Conservation (phyloP, 306 rosid species). For the Styphnolobium japonicum region DNA sequence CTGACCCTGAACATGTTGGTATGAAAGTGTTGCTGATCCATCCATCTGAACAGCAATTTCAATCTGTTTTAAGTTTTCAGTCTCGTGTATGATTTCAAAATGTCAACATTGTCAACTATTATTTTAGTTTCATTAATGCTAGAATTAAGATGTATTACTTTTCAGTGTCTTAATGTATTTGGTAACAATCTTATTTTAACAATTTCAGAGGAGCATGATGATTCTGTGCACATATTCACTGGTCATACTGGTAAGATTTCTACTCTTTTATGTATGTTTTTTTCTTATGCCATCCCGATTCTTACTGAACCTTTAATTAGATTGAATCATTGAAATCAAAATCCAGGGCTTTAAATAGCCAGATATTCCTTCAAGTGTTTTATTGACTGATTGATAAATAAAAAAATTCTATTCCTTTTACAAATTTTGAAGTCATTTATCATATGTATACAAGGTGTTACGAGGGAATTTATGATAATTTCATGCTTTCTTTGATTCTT, state of each 20-base stretch:
- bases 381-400: neutral
- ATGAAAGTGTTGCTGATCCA: neutral
- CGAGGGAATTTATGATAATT: neutral
- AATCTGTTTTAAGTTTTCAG: neutral
- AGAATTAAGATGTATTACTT: neutral
- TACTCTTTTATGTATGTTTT: neutral
- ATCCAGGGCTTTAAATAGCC: neutral
- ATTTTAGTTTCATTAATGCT: neutral
- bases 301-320: neutral
- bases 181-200: slow-evolving; percentile 12
- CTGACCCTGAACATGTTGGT: slow-evolving; percentile 23
- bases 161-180: neutral
- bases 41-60: neutral
- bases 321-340: slow-evolving; percentile 9
- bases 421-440: neutral
- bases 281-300: neutral
- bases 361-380: neutral
- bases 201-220: slow-evolving; percentile 68
- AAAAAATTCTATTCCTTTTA: neutral
- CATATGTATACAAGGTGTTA: neutral
- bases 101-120: neutral
- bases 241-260: slow-evolving; percentile 68
- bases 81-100: neutral
- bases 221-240: slow-evolving; percentile 70
- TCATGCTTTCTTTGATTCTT: slow-evolving; percentile 11